Percentiles rank a stretch among this genome's conserved stretches.
Conservation (phyloP, 2,329 filamentous ascomycete genomes). For the Pleurostoma richardsiae region DNA sequence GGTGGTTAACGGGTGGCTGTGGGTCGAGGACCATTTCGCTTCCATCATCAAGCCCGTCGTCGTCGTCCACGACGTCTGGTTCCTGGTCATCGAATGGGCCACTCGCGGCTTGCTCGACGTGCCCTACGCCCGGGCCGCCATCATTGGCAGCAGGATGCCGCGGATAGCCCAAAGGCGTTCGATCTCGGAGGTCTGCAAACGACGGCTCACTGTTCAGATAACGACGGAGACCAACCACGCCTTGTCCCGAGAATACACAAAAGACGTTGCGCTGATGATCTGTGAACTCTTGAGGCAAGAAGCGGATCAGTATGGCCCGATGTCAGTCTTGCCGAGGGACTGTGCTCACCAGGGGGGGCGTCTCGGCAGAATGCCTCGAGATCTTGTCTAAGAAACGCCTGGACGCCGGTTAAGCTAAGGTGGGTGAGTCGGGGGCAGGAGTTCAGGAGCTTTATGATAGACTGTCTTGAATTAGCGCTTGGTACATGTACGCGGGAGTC, state of each 20-base stretch:
- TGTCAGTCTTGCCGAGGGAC: background rate
- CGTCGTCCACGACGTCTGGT: slow-evolving; percentile 24
- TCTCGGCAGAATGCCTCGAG: slow-evolving; percentile 81
- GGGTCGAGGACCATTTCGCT: slow-evolving; percentile 21
- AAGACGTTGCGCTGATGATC: slow-evolving; percentile 93
- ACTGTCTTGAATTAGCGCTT: slow-evolving; percentile 43
- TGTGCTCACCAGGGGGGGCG: slow-evolving; percentile 62
- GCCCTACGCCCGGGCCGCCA: slow-evolving; percentile 4
- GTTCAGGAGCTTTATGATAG: slow-evolving; percentile 84
- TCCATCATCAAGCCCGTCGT: slow-evolving; percentile 19
- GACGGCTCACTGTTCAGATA: slow-evolving; percentile 61
- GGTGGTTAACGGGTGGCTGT: slow-evolving; percentile 7
- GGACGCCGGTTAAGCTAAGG: slow-evolving; percentile 88
- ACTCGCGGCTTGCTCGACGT: slow-evolving; percentile 7
- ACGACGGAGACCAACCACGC: slow-evolving; percentile 71
- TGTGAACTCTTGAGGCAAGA: slow-evolving; percentile 69
- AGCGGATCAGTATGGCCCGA: background rate
- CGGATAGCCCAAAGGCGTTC: slow-evolving; percentile 6
- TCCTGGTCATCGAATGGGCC: slow-evolving; percentile 32
- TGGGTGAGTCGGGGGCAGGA: slow-evolving; percentile 90
- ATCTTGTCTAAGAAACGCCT: slow-evolving; percentile 82
- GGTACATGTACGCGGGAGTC: background rate
- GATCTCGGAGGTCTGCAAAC: slow-evolving; percentile 39
- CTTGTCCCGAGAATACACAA: slow-evolving; percentile 90
- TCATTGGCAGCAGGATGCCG: slow-evolving; percentile 6